These are phyloP conservation scores for Chalciporus piperatus DNA, from an alignment of 768 basidiomycete species.

Conservation along the genomic window DNA sequence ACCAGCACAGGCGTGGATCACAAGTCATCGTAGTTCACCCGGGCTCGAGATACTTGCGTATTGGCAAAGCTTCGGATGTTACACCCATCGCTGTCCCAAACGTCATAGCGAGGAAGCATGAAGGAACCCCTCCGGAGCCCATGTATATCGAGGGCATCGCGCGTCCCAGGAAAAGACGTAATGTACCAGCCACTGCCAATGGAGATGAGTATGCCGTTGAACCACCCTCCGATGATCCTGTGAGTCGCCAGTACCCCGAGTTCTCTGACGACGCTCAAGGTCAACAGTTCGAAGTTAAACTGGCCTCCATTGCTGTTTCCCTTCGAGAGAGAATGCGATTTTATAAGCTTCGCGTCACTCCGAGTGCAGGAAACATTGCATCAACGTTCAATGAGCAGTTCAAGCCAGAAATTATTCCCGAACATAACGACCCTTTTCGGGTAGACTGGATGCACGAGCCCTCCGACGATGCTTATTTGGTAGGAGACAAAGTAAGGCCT, in stretches of 20 bases:
- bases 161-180: conserved; percentile 46
- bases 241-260: conserved; percentile 30
- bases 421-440: conserved; percentile 77
- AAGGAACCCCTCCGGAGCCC: conserved; percentile 41
- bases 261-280: conserved; percentile 2
- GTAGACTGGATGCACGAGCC: conserved; percentile 78
- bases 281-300: conserved; percentile 69
- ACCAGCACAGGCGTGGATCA: conserved; percentile 60
- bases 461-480: conserved; percentile 42
- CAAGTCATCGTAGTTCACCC: conserved; percentile 79
- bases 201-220: conserved; percentile 53
- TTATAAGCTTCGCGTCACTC: conserved; percentile 77
- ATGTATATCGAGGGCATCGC: conserved; percentile 49
- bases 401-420: conserved; percentile 80
- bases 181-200: conserved; percentile 22
- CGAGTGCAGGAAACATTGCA: conserved; percentile 65
- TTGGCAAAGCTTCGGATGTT: conserved; percentile 77
- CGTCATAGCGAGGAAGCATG: conserved; percentile 69
- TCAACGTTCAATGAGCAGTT: conserved; percentile 81
- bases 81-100: conserved; percentile 65
- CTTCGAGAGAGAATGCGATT: conserved; percentile 83
- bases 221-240: conserved; percentile 58
- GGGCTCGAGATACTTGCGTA: conserved; percentile 68
- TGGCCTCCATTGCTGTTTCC: conserved; percentile 66
- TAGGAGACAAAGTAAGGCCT: conserved; percentile 65